These are phyloP conservation scores for Acacia pycnantha DNA, from an alignment of 331 rosid genomes.

Conservation along the genomic window DNA sequence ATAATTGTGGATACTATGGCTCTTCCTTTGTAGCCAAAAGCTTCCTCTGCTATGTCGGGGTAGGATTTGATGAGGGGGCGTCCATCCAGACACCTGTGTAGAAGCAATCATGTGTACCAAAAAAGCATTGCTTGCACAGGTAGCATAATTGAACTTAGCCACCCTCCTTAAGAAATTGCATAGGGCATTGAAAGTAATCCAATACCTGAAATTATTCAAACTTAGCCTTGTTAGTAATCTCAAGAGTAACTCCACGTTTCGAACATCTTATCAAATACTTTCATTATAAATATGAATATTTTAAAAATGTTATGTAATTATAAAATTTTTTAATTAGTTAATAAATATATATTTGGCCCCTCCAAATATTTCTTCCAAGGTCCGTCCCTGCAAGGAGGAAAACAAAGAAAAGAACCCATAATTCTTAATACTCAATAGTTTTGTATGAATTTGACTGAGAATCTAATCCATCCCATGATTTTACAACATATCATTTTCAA, in stretches of 20 bases:
- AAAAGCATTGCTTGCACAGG: constrained; percentile 35
- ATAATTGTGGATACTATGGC: constrained; percentile 38
- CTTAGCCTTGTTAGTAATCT: too few species aligned
- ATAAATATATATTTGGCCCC: too few species aligned
- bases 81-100: constrained; percentile 50
- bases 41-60: constrained; percentile 52
- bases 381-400: not conserved
- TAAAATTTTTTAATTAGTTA: too few species aligned
- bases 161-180: constrained; percentile 67
- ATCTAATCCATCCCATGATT: not conserved
- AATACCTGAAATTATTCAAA: constrained; percentile 38
- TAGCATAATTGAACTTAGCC: constrained; percentile 48
- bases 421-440: not conserved
- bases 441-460: not conserved
- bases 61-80: constrained; percentile 38
- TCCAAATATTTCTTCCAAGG: too few species aligned
- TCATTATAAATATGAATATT: too few species aligned
- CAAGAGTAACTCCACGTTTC: too few species aligned
- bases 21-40: constrained; percentile 58
- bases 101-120: constrained; percentile 55
- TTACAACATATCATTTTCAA: not conserved
- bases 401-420: not conserved
- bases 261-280: too few species aligned
- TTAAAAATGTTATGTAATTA: too few species aligned
- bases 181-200: constrained; percentile 65